Conservation (phyloP, 257 asterid genomes). For the Dorcoceras hygrometricum region DNA sequence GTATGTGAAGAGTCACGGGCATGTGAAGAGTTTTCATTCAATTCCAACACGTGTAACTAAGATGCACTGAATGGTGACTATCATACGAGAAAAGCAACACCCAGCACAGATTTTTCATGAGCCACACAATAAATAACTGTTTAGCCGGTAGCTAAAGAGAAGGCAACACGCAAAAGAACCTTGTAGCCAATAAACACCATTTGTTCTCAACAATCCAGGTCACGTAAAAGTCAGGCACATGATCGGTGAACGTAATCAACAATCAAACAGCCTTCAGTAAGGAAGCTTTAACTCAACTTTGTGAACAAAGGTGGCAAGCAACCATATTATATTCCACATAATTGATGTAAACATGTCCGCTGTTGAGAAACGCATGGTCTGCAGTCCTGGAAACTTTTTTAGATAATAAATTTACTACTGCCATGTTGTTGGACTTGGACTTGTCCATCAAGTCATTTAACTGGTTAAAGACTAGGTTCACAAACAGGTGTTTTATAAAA, state of each 20-base stretch:
- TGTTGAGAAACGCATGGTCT: neutral
- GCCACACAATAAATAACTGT: too few relatives aligned
- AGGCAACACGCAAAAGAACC: neutral
- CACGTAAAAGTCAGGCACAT: neutral
- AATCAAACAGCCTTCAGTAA: neutral
- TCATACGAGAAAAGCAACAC: neutral
- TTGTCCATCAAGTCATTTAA: conserved; percentile 25
- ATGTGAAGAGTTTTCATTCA: too few relatives aligned
- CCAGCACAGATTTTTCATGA: neutral
- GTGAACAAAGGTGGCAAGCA: too few relatives aligned
- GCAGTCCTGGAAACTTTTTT: neutral
- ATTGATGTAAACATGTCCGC: neutral
- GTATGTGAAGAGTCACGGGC: too few relatives aligned
- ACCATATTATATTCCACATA: too few relatives aligned
- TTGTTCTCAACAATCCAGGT: neutral
- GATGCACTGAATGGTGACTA: neutral
- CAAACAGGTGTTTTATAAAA: neutral
- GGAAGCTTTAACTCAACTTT: too few relatives aligned
- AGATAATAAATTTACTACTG: conserved; percentile 16
- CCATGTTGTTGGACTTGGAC: conserved; percentile 28
- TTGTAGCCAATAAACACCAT: neutral
- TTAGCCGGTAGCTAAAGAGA: neutral
- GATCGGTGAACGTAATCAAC: neutral
- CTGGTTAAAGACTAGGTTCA: conserved; percentile 30
- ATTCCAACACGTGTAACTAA: too few relatives aligned